A percentile compares a stretch with the other conserved stretches of the same genome.
These are phyloP conservation scores for Excoecaria agallocha DNA, from an alignment of 345 rosid species.

Conservation along the genomic window DNA sequence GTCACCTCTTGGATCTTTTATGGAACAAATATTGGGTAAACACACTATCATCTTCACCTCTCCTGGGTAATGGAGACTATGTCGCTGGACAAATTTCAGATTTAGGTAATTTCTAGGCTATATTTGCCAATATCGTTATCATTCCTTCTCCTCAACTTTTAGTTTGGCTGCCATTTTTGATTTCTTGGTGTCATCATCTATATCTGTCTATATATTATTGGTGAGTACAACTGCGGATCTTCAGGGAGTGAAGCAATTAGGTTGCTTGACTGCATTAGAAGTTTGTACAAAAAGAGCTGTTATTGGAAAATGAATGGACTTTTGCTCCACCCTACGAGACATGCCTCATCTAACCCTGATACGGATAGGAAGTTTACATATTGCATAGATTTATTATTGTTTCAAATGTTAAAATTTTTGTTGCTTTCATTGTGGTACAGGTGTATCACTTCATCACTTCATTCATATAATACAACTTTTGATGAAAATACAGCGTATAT, in stretches of 20 bases:
- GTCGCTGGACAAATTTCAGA: conserved; percentile 98
- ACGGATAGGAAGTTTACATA: too few relatives aligned
- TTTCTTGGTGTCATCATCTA: neutral
- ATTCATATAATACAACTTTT: neutral
- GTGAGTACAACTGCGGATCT: neutral
- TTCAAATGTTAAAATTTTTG: neutral
- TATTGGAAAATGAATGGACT: neutral
- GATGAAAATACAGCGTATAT: neutral
- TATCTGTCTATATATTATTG: neutral
- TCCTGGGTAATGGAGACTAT: conserved; percentile 96
- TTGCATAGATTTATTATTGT: neutral
- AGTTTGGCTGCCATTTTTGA: neutral
- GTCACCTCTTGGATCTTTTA: conserved; percentile 89
- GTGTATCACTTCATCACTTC: neutral
- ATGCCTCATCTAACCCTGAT: too few relatives aligned
- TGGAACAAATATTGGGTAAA: conserved; percentile 99
- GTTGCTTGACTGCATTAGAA: neutral
- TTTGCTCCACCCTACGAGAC: neutral
- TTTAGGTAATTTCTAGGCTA: conserved; percentile 57
- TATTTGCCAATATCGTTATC: neutral
- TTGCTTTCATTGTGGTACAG: neutral
- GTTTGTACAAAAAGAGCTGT: neutral
- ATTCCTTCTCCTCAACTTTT: neutral
- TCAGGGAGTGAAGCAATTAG: neutral
- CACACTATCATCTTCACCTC: conserved; percentile 94